A percentile compares a stretch with the other conserved stretches of the same genome.
These are phyloP conservation scores for Suillus weaverae DNA, from an alignment of 768 basidiomycete species.

Conservation along the genomic window DNA sequence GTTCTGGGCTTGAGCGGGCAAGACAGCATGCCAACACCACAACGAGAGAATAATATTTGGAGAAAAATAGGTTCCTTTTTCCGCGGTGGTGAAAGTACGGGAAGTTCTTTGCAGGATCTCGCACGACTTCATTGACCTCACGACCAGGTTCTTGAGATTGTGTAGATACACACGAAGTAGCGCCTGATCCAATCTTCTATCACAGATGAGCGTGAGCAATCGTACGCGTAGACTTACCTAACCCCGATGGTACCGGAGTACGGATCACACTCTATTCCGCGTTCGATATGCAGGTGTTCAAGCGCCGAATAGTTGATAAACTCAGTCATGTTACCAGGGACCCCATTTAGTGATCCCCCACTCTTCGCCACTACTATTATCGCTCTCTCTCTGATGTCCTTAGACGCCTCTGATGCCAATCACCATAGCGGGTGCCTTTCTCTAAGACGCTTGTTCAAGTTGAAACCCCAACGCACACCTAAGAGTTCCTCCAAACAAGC, in stretches of 20 bases:
- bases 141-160: slow-evolving; percentile 10
- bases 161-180: slow-evolving; percentile 12
- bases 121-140: slow-evolving; percentile 7
- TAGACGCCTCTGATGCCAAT: slow-evolving; percentile 26
- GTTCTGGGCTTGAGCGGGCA: slow-evolving; percentile 44
- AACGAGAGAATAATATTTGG: slow-evolving; percentile 40
- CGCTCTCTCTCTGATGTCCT: slow-evolving; percentile 19
- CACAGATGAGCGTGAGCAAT: slow-evolving; percentile 13
- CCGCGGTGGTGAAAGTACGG: slow-evolving; percentile 9
- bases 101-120: slow-evolving; percentile 13
- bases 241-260: slow-evolving; percentile 27
- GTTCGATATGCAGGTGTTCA: slow-evolving; percentile 19
- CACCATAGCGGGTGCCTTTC: slow-evolving; percentile 20
- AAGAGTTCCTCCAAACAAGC: neutral
- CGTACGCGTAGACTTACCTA: slow-evolving; percentile 16
- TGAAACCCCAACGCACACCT: neutral
- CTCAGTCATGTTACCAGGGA: slow-evolving; percentile 22
- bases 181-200: slow-evolving; percentile 10
- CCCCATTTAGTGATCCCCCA: slow-evolving; percentile 9
- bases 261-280: slow-evolving; percentile 27
- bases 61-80: slow-evolving; percentile 34
- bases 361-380: slow-evolving; percentile 12
- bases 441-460: slow-evolving; percentile 21
- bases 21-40: slow-evolving; percentile 30
- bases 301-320: slow-evolving; percentile 32